Conservation (phyloP, 768 basidiomycete species). For the Trametes elegans region DNA sequence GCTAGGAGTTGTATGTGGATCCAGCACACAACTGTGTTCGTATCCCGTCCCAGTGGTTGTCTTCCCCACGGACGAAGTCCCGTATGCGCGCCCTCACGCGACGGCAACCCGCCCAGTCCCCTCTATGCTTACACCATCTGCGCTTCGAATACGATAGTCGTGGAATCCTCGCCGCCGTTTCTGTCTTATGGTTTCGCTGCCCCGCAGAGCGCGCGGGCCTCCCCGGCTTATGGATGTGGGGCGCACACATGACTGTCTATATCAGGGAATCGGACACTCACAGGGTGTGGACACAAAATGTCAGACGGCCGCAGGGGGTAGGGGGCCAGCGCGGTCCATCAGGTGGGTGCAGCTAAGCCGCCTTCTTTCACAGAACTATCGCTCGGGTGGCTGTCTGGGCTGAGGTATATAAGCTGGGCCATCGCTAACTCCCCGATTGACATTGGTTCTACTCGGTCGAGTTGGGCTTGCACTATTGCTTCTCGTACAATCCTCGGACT, state of each 20-base stretch:
- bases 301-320: background rate
- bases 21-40: background rate
- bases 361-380: background rate
- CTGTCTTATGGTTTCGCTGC: background rate
- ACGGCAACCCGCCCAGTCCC: no score
- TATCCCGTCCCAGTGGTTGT: background rate
- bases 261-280: slow-evolving; percentile 10
- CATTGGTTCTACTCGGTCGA: background rate
- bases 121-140: background rate
- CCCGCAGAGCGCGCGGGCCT: background rate
- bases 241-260: slow-evolving; percentile 16
- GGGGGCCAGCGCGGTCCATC: background rate
- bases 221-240: slow-evolving; percentile 1
- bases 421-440: background rate
- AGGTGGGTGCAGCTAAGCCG: background rate
- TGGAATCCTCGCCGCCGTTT: background rate
- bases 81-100: background rate
- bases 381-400: background rate
- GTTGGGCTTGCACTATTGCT: background rate
- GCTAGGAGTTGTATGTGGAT: background rate
- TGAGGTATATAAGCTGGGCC: slow-evolving; percentile 4
- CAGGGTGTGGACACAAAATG: slow-evolving; percentile 1
- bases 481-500: background rate
- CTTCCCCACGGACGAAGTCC: background rate
- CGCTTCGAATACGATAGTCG: background rate